phyloP scores from a whole-genome alignment of 176 grass and related monocot genomes.

The Musa itinerans region DNA sequence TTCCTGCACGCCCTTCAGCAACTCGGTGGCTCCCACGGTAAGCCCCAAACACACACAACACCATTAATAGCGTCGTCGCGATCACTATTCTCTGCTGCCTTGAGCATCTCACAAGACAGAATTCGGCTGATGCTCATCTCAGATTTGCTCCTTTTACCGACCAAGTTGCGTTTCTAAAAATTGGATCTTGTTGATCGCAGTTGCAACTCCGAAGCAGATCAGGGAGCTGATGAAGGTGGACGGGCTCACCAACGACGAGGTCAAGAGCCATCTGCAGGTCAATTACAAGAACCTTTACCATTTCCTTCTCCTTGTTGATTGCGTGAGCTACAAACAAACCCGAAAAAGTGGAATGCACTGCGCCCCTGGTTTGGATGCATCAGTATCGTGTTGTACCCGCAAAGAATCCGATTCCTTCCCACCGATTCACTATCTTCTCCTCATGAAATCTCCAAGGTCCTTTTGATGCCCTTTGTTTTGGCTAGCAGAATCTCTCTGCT shows the following conservation, averaged over 20 bases:
- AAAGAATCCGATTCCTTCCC: not conserved
- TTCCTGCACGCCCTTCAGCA: slow-evolving; percentile 69
- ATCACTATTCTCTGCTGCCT: too few species aligned
- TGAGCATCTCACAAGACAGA: too few species aligned
- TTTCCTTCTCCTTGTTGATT: not conserved
- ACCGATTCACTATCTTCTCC: not conserved
- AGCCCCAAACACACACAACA: not conserved
- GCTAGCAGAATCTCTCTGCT: not conserved
- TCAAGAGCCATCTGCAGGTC: slow-evolving; percentile 30
- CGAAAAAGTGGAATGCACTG: not conserved
- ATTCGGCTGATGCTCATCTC: too few species aligned
- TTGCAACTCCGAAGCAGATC: slow-evolving; percentile 83
- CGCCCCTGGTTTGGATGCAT: not conserved
- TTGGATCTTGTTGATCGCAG: slow-evolving; percentile 13
- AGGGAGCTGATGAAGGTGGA: slow-evolving; percentile 28
- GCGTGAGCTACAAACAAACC: not conserved
- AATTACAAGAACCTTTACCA: not conserved
- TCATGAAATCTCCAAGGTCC: not conserved
- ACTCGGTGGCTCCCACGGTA: slow-evolving; percentile 80
- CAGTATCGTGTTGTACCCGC: not conserved
- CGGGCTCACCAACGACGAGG: slow-evolving; percentile 26
- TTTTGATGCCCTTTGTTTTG: not conserved
- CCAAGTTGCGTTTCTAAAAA: not conserved
- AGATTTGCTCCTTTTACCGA: not conserved
- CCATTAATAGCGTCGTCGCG: not conserved